Evolutionary conservation across 345 rosid genomes (phyloP).

Genomic region (Psidium guajava): DNA sequence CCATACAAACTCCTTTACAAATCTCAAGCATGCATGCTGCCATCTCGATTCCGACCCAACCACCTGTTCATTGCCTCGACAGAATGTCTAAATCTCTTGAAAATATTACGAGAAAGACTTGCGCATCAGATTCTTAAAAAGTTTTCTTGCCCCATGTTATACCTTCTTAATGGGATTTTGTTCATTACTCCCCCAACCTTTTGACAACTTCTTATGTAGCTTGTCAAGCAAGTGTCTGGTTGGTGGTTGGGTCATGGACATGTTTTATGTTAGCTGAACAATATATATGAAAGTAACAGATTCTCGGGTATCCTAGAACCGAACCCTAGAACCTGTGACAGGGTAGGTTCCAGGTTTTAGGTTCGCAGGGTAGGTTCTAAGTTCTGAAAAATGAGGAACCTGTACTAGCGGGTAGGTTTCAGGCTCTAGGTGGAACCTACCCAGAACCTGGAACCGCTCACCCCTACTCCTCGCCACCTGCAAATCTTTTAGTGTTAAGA

Average conservation of each 20-base stretch:
- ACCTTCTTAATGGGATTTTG: not conserved
- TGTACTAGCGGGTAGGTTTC: too few species aligned
- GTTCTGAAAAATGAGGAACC: too few species aligned
- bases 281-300: too few species aligned
- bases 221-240: too few species aligned
- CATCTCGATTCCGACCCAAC: not conserved
- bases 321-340: too few species aligned
- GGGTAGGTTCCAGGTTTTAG: too few species aligned
- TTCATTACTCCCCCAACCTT: not conserved
- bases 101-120: not conserved
- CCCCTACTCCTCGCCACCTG: constrained; percentile 70
- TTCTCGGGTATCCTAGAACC: too few species aligned
- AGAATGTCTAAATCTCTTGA: not conserved
- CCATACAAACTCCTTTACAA: not conserved
- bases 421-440: too few species aligned
- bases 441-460: too few species aligned
- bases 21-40: not conserved
- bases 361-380: too few species aligned
- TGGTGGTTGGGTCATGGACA: too few species aligned
- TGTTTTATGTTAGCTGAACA: too few species aligned
- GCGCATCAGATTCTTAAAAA: not conserved
- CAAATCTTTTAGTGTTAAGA: not conserved
- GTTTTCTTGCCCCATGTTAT: not conserved
- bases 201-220: not conserved
- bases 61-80: not conserved